phyloP scores from a whole-genome alignment of 1,139 yeast species.

The Debaryomyces coudertii region DNA sequence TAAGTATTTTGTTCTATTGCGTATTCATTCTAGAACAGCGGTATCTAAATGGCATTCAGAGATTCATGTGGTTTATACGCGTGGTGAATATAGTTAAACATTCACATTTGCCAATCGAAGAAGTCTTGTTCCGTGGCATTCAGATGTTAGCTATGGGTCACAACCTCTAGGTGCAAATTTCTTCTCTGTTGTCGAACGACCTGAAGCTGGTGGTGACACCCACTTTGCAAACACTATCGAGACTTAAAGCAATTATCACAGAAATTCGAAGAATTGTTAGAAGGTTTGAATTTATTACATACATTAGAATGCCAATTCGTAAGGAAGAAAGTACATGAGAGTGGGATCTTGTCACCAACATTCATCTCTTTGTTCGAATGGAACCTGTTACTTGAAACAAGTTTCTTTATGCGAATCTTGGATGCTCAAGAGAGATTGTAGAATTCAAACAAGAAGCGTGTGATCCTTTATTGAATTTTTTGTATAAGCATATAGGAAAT shows the following conservation, averaged over 20 bases:
- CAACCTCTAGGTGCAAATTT: slow-evolving; percentile 70
- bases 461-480: slow-evolving; percentile 50
- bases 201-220: slow-evolving; percentile 71
- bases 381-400: slow-evolving; percentile 62
- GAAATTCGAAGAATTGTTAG: slow-evolving; percentile 49
- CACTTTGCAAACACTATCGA: slow-evolving; percentile 63
- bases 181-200: slow-evolving; percentile 60
- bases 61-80: slow-evolving; percentile 61
- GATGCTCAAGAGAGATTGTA: slow-evolving; percentile 57
- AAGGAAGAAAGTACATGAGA: slow-evolving; percentile 45
- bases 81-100: slow-evolving; percentile 42
- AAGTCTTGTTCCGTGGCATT: slow-evolving; percentile 56
- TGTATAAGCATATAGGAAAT: slow-evolving; percentile 49
- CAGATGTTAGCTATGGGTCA: slow-evolving; percentile 67
- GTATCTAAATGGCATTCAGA: slow-evolving; percentile 61
- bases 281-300: slow-evolving; percentile 59
- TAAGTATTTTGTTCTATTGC: slow-evolving; percentile 66
- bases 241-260: slow-evolving; percentile 66
- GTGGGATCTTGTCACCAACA: slow-evolving; percentile 45
- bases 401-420: slow-evolving; percentile 54
- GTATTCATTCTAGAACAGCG: slow-evolving; percentile 73
- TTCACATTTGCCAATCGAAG: slow-evolving; percentile 36
- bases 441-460: slow-evolving; percentile 62
- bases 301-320: slow-evolving; percentile 63
- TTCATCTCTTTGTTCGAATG: slow-evolving; percentile 59